Base-by-base conservation (phyloP, 2,329 filamentous ascomycete genomes). In the Cercospora sojina region DNA sequence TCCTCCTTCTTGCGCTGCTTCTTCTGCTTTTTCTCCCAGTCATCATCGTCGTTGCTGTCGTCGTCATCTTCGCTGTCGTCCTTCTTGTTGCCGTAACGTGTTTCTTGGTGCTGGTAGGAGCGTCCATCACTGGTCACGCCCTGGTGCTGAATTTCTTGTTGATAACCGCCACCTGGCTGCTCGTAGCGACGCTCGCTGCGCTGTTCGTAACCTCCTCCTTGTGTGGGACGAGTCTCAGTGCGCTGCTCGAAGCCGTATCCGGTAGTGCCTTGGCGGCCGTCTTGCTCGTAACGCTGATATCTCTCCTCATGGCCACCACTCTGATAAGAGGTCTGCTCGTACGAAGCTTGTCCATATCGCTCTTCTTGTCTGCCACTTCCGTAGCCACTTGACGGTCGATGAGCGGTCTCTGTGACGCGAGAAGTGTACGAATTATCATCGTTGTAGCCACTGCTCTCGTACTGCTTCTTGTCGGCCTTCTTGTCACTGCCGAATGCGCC, bases 341-440 rank as follows among this genome's bases (percentile, higher is more conserved):
- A 84, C 74, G 88, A 79, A 10, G 88, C 86, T 74, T 89, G 85
- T 7, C 84, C 87, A 71, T 88, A 88, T 57, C 84, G 83, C 70
- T 71, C 70, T 29, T 66, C 60, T 29, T 70, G 69, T 55, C 62
- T 35, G 53, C 66, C 66, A 35, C 62, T 38, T 32, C 68, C 68
- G 58, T 68, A 68, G 20, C 70, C 69, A 31, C 68, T 69, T 2
- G 60, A 53, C 20, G 71, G 73, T 9, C 71, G 83, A 63, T 82
- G 86, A 31, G 86, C 87, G 68, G 88, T 87, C 77, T 91, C 85
- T 12, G 84, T 86, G 69, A 87, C 84, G 5, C 82, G 85, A 73
- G 89, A 83, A 3, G 83, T 86, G 76, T 88, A 86, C 6, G 86
- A 87, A 23, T 87, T 87, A 64, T 90, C 86, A 64, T 90, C 85